These are phyloP conservation scores for Metschnikowia cubensis DNA, from an alignment of 805 yeast species.

Conservation along the genomic window DNA sequence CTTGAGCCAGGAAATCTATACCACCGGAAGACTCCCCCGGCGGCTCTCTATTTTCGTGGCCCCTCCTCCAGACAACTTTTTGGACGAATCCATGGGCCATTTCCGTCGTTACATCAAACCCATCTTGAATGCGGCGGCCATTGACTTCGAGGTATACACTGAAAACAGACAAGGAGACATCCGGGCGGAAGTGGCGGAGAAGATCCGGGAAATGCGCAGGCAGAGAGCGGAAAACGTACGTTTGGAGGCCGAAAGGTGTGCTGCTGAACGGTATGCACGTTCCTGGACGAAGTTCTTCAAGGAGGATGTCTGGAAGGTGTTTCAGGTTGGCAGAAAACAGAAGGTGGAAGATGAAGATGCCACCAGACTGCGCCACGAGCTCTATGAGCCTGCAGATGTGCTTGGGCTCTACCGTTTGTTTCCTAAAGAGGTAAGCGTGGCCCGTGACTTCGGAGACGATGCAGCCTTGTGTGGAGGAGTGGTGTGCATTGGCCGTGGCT, in stretches of 20 bases:
- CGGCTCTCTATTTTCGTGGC: conserved; percentile 80
- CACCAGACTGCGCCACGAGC: conserved; percentile 25
- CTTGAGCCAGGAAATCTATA: conserved; percentile 44
- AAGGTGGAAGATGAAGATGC: neutral
- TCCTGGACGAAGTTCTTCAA: conserved; percentile 30
- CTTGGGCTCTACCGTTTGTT: conserved; percentile 51
- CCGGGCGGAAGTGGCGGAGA: conserved; percentile 75
- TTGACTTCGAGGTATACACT: conserved; percentile 74
- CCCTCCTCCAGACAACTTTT: conserved; percentile 94
- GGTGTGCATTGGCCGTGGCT: conserved; percentile 91
- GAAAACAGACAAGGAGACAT: conserved; percentile 89
- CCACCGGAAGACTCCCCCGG: conserved; percentile 57
- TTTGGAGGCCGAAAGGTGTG: conserved; percentile 4
- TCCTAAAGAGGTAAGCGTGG: conserved; percentile 23
- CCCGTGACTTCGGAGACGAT: conserved; percentile 41
- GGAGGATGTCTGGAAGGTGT: conserved; percentile 9
- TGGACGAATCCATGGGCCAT: conserved; percentile 67
- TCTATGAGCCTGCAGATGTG: conserved; percentile 43
- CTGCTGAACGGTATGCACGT: conserved; percentile 14
- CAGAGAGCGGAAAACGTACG: conserved; percentile 18
- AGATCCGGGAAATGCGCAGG: conserved; percentile 66
- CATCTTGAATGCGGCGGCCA: conserved; percentile 72
- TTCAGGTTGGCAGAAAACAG: conserved; percentile 7
- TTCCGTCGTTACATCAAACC: conserved; percentile 85
- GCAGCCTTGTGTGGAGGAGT: conserved; percentile 70